phyloP scores from a whole-genome alignment of 1,284 basidiomycete species.

The Phlebopus sp. region DNA sequence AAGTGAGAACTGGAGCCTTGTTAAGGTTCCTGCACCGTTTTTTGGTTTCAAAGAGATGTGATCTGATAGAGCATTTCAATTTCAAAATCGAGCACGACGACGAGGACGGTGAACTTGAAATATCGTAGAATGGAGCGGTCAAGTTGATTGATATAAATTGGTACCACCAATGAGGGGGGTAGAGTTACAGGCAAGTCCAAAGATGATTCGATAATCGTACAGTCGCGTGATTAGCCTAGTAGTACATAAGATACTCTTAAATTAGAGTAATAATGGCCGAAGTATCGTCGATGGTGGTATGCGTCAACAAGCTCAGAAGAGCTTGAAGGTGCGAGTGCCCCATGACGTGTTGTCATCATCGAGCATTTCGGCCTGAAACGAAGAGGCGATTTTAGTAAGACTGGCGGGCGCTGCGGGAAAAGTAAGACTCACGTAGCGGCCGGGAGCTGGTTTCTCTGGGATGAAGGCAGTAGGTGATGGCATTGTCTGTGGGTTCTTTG shows the following conservation, averaged over 20 bases:
- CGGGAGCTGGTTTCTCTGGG: not conserved
- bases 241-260: constrained; percentile 13
- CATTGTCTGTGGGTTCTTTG: constrained; percentile 12
- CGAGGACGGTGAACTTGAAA: too few species aligned
- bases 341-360: constrained; percentile 31
- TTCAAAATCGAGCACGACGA: too few species aligned
- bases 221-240: constrained; percentile 6
- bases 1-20: too few species aligned
- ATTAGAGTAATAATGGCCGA: constrained; percentile 1
- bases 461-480: constrained; percentile 9
- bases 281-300: not conserved
- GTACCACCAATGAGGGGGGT: too few species aligned
- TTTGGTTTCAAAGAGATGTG: too few species aligned
- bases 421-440: constrained; percentile 17
- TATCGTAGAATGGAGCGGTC: too few species aligned
- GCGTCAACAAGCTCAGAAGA: constrained; percentile 13
- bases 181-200: too few species aligned
- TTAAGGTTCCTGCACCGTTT: too few species aligned
- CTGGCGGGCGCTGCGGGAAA: not conserved
- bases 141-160: too few species aligned
- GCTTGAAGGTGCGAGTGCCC: constrained; percentile 7
- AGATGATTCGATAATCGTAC: constrained; percentile 8
- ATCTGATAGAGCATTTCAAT: too few species aligned
- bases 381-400: not conserved
- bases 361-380: constrained; percentile 25